Evolutionary conservation across 192 early-diverging fungal species (phyloP), one percentile per base, ranked within the genome.

Genomic region (Bifiguratus adelaidae): DNA sequence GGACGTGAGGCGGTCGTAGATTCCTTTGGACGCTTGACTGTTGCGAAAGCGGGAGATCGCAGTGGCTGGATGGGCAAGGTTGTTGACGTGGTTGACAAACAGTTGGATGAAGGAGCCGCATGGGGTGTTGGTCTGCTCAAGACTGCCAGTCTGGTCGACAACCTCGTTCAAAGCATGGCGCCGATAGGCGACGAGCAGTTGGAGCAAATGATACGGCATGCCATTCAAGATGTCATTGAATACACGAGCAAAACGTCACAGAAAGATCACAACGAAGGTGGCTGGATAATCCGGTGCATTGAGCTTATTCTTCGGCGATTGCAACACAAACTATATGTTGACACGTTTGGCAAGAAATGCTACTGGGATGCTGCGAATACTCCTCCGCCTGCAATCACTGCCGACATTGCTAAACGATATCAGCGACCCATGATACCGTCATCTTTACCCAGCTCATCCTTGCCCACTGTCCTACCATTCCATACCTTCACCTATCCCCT

Each of bases 401-500:
- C 40, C 7, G 44, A 47, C 3, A 19, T 23, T 9, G 8, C 12
- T n/a, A 21, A 28, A 34, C 45, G 45, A 19, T 74, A 67, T 26
- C 49, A 30, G 50, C 70, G 79, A 5, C 76, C 76, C 3, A 24
- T 27, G 35, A 53, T 81, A 33, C 76, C 76, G 9, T 33, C 67
- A 3, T 52, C 29, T n/a, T 54, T 80, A 48, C 45, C 68, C 0
- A 71, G 80, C 21, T 79, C 79, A 12, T 60, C 66, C 1, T 79
- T 91, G 7, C 88, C 89, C 0, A 94, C 88, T 0, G 88, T 95
- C 15, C 64, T 92, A 16, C 92, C 92, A 12, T 95, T 93, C 69
- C 90, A 93, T 61, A 92, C 91, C 0, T 95, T 95, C 55, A 94
- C 89, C 6, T 93, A 94, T 52, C 79, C 89, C n/a, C 65, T 95